phyloP scores from a whole-genome alignment of 495 filamentous ascomycete genomes.

The Aspergillus sparsus region DNA sequence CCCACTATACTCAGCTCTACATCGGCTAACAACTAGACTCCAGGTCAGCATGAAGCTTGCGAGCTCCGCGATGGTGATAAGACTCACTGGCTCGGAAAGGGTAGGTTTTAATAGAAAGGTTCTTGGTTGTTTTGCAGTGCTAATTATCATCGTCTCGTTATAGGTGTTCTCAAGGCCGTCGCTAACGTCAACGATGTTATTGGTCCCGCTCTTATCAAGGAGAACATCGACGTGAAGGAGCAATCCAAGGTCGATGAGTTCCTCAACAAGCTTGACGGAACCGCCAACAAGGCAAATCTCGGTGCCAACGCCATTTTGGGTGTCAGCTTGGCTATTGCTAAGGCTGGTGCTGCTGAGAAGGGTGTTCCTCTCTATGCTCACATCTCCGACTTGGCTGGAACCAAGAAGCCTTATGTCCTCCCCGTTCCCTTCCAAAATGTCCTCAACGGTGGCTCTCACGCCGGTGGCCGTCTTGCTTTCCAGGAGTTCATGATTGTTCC shows the following conservation, averaged over 20 bases:
- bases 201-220: slow-evolving; percentile 87
- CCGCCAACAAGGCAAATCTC: slow-evolving; percentile 94
- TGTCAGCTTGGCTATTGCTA: slow-evolving; percentile 93
- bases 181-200: slow-evolving; percentile 94
- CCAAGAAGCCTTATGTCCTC: slow-evolving; percentile 99
- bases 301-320: slow-evolving; percentile 99
- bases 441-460: slow-evolving; percentile 98
- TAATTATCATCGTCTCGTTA: slow-evolving; percentile 24
- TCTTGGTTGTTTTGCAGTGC: not conserved
- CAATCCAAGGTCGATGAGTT: slow-evolving; percentile 91
- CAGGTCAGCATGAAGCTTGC: slow-evolving; percentile 95
- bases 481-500: slow-evolving; percentile 99
- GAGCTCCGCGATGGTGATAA: slow-evolving; percentile 99
- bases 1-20: not conserved
- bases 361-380: slow-evolving; percentile 95
- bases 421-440: slow-evolving; percentile 99
- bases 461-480: slow-evolving; percentile 97
- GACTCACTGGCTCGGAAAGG: slow-evolving; percentile 94
- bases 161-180: slow-evolving; percentile 88
- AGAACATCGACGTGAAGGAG: slow-evolving; percentile 94
- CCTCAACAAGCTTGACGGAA: slow-evolving; percentile 94
- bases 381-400: slow-evolving; percentile 96
- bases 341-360: slow-evolving; percentile 99
- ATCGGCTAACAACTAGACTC: slow-evolving; percentile 19
- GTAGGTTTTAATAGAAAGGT: slow-evolving; percentile 41